Conservation (phyloP, 2,329 filamentous ascomycete species). For the Pseudogymnoascus pannorum region DNA sequence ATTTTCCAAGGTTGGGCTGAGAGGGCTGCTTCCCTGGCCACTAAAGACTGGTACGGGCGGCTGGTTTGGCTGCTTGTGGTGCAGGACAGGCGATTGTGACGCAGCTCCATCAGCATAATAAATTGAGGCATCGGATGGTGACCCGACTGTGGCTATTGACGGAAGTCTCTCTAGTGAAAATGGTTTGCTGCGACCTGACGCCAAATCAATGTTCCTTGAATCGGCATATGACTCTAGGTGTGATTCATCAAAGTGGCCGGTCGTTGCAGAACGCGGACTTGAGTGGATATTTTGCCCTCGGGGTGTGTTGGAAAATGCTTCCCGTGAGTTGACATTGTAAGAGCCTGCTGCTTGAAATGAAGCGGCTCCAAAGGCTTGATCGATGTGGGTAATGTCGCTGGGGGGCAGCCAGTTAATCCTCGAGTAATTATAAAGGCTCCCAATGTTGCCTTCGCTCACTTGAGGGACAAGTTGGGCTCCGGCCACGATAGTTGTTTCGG, state of each 20-base stretch:
- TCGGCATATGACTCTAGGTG: not conserved
- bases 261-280: not conserved
- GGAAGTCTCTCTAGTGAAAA: not conserved
- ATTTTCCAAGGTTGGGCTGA: slow-evolving; percentile 2
- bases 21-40: not conserved
- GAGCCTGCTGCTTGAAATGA: not conserved
- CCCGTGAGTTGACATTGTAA: not conserved
- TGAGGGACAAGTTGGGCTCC: slow-evolving; percentile 10
- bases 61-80: not conserved
- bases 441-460: slow-evolving; percentile 10
- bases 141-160: not conserved
- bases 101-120: slow-evolving; percentile 5
- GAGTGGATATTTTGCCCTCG: not conserved
- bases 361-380: not conserved
- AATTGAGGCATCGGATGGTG: slow-evolving; percentile 4
- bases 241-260: not conserved
- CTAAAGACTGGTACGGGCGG: not conserved
- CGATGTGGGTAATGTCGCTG: not conserved
- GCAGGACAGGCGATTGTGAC: not conserved
- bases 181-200: not conserved
- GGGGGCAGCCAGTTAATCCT: slow-evolving; percentile 10
- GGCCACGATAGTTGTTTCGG: not conserved
- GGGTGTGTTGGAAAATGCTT: not conserved
- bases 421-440: slow-evolving; percentile 10
- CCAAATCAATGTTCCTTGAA: not conserved